Conservation (phyloP, 352 stramenopile species). For the Phytophthora litchii region DNA sequence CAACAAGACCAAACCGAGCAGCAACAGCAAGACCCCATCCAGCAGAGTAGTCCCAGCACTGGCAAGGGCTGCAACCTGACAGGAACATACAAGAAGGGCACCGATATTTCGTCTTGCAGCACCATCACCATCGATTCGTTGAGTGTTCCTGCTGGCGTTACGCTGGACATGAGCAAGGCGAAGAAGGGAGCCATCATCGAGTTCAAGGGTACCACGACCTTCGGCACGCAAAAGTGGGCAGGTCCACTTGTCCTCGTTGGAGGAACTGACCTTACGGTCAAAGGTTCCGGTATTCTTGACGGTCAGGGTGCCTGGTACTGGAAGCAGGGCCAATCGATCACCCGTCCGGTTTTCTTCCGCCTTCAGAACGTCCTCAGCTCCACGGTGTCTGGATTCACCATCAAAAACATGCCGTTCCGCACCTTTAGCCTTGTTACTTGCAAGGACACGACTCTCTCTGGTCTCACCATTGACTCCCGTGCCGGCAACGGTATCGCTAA, state of each 20-base stretch:
- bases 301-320: conserved; percentile 46
- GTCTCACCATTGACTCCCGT: conserved; percentile 24
- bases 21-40: neutral
- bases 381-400: conserved; percentile 39
- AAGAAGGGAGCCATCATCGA: conserved; percentile 32
- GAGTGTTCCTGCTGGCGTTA: conserved; percentile 31
- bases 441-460: conserved; percentile 21
- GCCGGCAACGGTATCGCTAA: conserved; percentile 15
- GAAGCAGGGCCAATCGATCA: conserved; percentile 33
- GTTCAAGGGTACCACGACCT: conserved; percentile 43
- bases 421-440: conserved; percentile 39
- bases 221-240: conserved; percentile 36
- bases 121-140: conserved; percentile 27
- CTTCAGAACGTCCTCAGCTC: conserved; percentile 25
- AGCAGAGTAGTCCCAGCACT: conserved; percentile 3
- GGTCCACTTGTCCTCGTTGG: conserved; percentile 29
- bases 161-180: conserved; percentile 37
- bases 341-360: conserved; percentile 38
- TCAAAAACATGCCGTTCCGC: conserved; percentile 40
- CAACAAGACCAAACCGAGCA: neutral
- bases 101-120: conserved; percentile 33
- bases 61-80: conserved; percentile 31
- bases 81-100: conserved; percentile 28
- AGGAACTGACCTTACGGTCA: conserved; percentile 32
- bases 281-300: conserved; percentile 37